Percentiles rank a stretch among this genome's conserved stretches.
These are phyloP conservation scores for Kodamaea neixiangensis DNA, from an alignment of 805 yeast species.

Conservation along the genomic window DNA sequence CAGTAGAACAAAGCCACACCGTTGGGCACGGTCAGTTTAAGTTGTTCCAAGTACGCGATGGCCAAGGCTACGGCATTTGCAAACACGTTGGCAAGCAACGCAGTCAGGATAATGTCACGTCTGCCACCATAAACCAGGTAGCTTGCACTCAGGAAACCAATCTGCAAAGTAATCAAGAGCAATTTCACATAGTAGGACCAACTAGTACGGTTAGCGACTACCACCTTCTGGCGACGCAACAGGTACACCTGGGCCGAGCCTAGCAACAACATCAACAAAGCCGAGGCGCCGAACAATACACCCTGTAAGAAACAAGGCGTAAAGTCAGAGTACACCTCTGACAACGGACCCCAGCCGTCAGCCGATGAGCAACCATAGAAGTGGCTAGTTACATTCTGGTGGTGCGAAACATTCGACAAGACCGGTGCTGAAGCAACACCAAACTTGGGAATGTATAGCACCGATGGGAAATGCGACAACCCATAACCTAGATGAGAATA, in stretches of 20 bases:
- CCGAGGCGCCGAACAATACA: constrained; percentile 42
- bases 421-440: not conserved
- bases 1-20: constrained; percentile 75
- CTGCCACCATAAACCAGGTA: constrained; percentile 15
- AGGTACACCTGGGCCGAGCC: constrained; percentile 40
- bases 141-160: constrained; percentile 34
- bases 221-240: constrained; percentile 33
- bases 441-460: not conserved
- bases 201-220: constrained; percentile 31
- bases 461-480: not conserved
- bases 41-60: constrained; percentile 72
- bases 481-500: constrained; percentile 1
- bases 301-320: constrained; percentile 65
- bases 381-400: not conserved
- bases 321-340: constrained; percentile 49
- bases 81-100: constrained; percentile 29
- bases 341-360: constrained; percentile 49
- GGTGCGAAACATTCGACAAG: not conserved
- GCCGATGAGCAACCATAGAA: not conserved
- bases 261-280: constrained; percentile 42
- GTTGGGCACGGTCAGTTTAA: constrained; percentile 62
- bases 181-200: constrained; percentile 48
- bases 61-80: constrained; percentile 54
- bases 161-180: constrained; percentile 38
- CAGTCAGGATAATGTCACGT: constrained; percentile 26